Percentiles rank a stretch among this genome's conserved stretches.
These are phyloP conservation scores for Prototheca wickerhamii DNA, from an alignment of 163 green algal species.

Conservation along the genomic window DNA sequence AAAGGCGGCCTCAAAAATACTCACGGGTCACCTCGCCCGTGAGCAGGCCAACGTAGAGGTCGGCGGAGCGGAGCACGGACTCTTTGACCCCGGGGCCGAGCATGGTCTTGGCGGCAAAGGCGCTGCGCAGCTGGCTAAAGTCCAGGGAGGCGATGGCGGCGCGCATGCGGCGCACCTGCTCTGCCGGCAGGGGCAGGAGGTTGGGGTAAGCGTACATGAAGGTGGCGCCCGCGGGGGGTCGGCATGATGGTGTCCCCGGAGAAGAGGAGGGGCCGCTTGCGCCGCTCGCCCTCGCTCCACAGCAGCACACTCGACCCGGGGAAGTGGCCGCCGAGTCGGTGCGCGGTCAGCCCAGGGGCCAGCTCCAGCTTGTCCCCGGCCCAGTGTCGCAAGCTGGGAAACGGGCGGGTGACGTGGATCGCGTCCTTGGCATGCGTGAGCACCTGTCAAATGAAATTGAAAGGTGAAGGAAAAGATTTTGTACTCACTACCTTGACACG, in stretches of 20 bases:
- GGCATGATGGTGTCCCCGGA: background rate
- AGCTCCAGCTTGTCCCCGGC: background rate
- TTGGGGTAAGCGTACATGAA: constrained; percentile 4
- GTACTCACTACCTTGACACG: background rate
- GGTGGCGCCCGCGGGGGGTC: background rate
- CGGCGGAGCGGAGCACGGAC: background rate
- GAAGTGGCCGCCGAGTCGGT: constrained; percentile 1
- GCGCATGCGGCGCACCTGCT: background rate
- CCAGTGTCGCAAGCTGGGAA: background rate
- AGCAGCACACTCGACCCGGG: background rate
- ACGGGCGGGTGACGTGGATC: background rate
- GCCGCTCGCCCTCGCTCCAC: background rate
- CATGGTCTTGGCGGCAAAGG: background rate
- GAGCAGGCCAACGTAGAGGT: background rate
- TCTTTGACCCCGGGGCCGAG: background rate
- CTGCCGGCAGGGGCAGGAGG: background rate
- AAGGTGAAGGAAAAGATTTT: background rate
- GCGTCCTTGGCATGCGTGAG: background rate
- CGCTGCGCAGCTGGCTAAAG: background rate
- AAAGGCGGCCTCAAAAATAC: too few species aligned
- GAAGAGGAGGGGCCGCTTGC: background rate
- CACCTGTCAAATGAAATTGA: background rate
- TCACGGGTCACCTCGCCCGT: too few species aligned
- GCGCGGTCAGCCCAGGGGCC: background rate
- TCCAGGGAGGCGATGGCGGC: background rate